Percentiles rank a stretch among this genome's conserved stretches.
phyloP scores from a whole-genome alignment of 2,329 filamentous ascomycete genomes.

The Dryadomyces quercus-mongolicae region DNA sequence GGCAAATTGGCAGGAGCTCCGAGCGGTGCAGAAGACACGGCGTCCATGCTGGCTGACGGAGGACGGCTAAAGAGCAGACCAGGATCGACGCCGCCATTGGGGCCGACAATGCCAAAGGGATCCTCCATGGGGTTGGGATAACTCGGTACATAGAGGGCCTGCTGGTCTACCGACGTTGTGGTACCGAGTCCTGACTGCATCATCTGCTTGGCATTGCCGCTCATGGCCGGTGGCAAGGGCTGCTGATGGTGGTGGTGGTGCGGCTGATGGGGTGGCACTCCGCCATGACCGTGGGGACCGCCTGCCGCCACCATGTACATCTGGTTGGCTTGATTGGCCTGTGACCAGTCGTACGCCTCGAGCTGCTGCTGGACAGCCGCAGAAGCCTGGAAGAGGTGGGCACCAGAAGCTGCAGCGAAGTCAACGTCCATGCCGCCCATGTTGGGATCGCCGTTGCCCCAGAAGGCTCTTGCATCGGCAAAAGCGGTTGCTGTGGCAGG shows the following conservation, averaged over 20 bases:
- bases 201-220: conserved; percentile 23
- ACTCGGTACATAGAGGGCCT: conserved; percentile 26
- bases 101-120: conserved; percentile 35
- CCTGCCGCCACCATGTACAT: conserved; percentile 30
- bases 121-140: conserved; percentile 35
- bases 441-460: conserved; percentile 31
- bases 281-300: conserved; percentile 17
- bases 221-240: not conserved
- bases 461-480: conserved; percentile 33
- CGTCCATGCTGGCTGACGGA: conserved; percentile 33
- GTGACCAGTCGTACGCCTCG: conserved; percentile 45
- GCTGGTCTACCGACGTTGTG: conserved; percentile 18
- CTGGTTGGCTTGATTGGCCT: conserved; percentile 32
- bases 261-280: conserved; percentile 10
- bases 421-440: conserved; percentile 49
- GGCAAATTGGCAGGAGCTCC: not conserved
- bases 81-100: conserved; percentile 42
- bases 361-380: conserved; percentile 33
- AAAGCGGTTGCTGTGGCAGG: conserved; percentile 36
- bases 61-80: conserved; percentile 45
- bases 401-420: conserved; percentile 32
- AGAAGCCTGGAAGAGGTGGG: conserved; percentile 31
- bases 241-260: conserved; percentile 12
- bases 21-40: conserved; percentile 13
- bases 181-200: conserved; percentile 25